A percentile compares a stretch with the other conserved stretches of the same genome.
Conservation (phyloP, 2,329 filamentous ascomycete species). For the Immersiporthe knoxdaviesiana region DNA sequence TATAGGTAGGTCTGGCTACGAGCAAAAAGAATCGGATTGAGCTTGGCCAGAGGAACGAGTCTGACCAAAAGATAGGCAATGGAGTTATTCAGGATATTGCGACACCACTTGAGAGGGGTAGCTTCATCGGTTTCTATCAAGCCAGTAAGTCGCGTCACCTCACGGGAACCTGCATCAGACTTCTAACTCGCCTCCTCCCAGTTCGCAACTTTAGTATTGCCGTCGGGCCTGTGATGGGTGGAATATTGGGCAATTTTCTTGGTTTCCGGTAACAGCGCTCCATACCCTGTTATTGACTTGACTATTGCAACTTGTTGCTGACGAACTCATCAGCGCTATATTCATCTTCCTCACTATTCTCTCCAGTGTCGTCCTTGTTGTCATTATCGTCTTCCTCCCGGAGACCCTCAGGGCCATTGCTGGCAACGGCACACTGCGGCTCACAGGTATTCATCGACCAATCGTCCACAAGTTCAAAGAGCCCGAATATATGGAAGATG, state of each 20-base stretch:
- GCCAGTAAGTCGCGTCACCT: slow-evolving; percentile 34
- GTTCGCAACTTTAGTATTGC: slow-evolving; percentile 37
- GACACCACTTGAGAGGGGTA: slow-evolving; percentile 36
- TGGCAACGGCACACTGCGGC: slow-evolving; percentile 43
- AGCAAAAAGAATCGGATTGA: no score
- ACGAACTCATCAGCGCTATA: slow-evolving; percentile 45
- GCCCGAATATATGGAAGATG: slow-evolving; percentile 24
- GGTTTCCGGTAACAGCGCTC: slow-evolving; percentile 39
- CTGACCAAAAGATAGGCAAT: slow-evolving; percentile 31
- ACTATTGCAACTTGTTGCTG: slow-evolving; percentile 48
- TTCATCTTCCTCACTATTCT: slow-evolving; percentile 33
- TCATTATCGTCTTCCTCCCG: slow-evolving; percentile 45
- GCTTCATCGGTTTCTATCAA: slow-evolving; percentile 39
- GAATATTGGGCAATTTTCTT: slow-evolving; percentile 35
- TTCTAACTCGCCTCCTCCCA: not conserved
- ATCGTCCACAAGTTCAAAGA: slow-evolving; percentile 38
- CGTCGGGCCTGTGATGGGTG: slow-evolving; percentile 41
- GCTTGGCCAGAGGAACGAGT: slow-evolving; percentile 12
- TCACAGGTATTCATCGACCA: slow-evolving; percentile 46
- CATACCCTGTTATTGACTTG: not conserved
- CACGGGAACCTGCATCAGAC: rapidly evolving
- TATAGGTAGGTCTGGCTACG: slow-evolving; percentile 45
- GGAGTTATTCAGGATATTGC: slow-evolving; percentile 41
- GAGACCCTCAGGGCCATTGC: slow-evolving; percentile 45
- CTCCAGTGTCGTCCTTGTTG: slow-evolving; percentile 40